Conservation (phyloP, 1,284 basidiomycete species). For the Microbotryum violaceum region DNA sequence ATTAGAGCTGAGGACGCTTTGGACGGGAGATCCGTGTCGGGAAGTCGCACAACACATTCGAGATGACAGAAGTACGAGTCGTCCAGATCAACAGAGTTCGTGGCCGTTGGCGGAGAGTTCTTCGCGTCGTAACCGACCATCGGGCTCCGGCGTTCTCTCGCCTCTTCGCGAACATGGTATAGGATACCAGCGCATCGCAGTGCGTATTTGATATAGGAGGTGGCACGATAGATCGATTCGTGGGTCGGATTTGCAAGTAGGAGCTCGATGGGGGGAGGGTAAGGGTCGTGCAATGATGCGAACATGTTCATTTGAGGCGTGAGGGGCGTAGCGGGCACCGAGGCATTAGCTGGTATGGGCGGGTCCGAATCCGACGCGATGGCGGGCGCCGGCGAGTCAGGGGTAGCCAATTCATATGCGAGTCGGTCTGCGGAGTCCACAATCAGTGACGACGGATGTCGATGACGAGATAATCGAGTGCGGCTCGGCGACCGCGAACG, state of each 20-base stretch:
- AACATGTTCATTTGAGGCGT: constrained; percentile 34
- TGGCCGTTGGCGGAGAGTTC: too few relatives aligned
- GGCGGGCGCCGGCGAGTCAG: background rate
- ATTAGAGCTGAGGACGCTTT: constrained; percentile 23
- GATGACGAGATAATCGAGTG: background rate
- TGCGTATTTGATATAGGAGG: constrained; percentile 46
- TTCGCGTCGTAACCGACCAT: too few relatives aligned
- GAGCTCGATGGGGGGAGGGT: constrained; percentile 30
- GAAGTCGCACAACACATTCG: constrained; percentile 21
- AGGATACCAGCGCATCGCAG: constrained; percentile 49
- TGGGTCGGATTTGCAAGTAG: constrained; percentile 40
- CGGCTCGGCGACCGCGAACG: background rate
- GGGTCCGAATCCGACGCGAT: background rate
- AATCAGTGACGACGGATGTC: background rate
- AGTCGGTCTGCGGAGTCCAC: constrained; percentile 1
- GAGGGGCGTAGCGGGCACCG: constrained; percentile 21
- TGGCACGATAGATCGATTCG: constrained; percentile 41
- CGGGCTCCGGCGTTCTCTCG: background rate
- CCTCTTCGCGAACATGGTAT: constrained; percentile 44
- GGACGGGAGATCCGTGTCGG: constrained; percentile 1
- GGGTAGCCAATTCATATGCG: constrained; percentile 22
- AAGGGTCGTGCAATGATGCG: constrained; percentile 36
- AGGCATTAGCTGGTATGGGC: constrained; percentile 1
- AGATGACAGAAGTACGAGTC: constrained; percentile 17
- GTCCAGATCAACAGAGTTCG: background rate